A percentile compares a stretch with the other conserved stretches of the same genome.
phyloP scores from a whole-genome alignment of 441 rosid genomes.

The Hura crepitans region DNA sequence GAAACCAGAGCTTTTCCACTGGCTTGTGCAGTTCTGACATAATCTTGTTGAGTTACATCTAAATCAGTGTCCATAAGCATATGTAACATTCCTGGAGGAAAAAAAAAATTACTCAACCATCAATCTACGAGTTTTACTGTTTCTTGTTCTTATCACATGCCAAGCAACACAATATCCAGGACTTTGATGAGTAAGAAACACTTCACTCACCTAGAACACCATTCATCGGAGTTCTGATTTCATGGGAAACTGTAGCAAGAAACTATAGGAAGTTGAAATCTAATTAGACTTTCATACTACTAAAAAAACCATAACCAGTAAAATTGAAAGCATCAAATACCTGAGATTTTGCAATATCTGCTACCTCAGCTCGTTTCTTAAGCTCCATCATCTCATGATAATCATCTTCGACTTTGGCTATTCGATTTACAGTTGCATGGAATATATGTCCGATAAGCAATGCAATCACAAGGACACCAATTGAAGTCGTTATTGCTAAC shows the following conservation, averaged over 20 bases:
- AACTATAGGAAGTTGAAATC: constrained; percentile 46
- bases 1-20: constrained; percentile 92
- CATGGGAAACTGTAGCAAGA: constrained; percentile 97
- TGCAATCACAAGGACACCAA: constrained; percentile 69
- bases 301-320: constrained; percentile 7
- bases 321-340: constrained; percentile 36
- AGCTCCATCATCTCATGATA: constrained; percentile 64
- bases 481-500: constrained; percentile 51
- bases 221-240: constrained; percentile 96
- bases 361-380: constrained; percentile 75
- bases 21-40: constrained; percentile 79
- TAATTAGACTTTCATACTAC: constrained; percentile 17
- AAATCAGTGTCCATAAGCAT: constrained; percentile 85
- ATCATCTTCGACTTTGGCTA: constrained; percentile 84
- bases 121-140: not conserved
- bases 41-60: constrained; percentile 84
- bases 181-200: constrained; percentile 4
- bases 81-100: constrained; percentile 71
- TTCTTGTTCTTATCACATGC: not conserved
- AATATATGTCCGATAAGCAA: constrained; percentile 67
- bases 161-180: not conserved
- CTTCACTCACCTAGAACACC: constrained; percentile 81
- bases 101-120: constrained; percentile 15
- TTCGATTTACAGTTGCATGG: constrained; percentile 70
- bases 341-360: constrained; percentile 94